These are phyloP conservation scores for Plectranthus barbatus DNA, from an alignment of 257 asterid genomes.

Conservation along the genomic window DNA sequence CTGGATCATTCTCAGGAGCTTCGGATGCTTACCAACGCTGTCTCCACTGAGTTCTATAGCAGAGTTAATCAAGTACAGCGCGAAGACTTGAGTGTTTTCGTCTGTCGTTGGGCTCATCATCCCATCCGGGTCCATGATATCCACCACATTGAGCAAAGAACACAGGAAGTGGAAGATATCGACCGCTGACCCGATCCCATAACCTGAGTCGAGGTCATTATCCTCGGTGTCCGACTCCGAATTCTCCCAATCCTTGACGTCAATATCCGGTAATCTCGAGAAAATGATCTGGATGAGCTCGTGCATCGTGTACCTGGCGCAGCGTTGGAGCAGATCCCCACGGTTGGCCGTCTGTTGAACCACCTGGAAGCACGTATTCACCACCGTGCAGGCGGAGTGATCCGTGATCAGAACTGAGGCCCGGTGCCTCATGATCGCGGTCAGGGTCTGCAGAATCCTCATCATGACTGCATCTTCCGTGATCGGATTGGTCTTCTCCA, in stretches of 20 bases:
- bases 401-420: conserved; percentile 69
- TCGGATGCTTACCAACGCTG: conserved; percentile 81
- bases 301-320: conserved; percentile 78
- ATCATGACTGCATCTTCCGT: conserved; percentile 82
- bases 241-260: conserved; percentile 70
- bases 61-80: conserved; percentile 62
- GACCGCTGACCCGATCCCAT: conserved; percentile 68
- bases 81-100: conserved; percentile 67
- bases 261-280: conserved; percentile 63
- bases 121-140: conserved; percentile 52
- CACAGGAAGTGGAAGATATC: conserved; percentile 91
- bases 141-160: conserved; percentile 75
- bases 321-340: conserved; percentile 72
- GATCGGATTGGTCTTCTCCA: conserved; percentile 61
- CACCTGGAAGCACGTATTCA: conserved; percentile 85
- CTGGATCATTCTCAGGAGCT: conserved; percentile 82
- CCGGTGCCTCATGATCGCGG: conserved; percentile 62
- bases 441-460: conserved; percentile 60
- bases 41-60: conserved; percentile 84
- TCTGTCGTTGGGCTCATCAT: conserved; percentile 39
- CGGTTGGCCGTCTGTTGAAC: conserved; percentile 72
- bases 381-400: conserved; percentile 64
- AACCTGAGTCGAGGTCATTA: conserved; percentile 49
- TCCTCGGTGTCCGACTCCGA: conserved; percentile 89
- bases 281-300: conserved; percentile 71